phyloP scores from a whole-genome alignment of 257 asterid genomes.

The Solanum ossicruentum region DNA sequence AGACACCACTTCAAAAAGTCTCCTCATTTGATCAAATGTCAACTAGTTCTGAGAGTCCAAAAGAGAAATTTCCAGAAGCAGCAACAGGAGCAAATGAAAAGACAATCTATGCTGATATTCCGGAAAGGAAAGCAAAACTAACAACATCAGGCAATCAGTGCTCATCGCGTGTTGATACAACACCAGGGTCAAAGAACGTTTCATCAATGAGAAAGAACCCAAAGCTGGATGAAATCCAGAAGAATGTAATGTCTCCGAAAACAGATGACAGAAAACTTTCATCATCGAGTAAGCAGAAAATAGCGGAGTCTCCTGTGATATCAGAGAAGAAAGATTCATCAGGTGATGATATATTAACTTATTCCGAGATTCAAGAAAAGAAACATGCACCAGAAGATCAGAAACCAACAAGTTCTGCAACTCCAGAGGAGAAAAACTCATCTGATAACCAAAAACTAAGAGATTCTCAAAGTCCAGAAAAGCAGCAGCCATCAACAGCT shows the following conservation, averaged over 20 bases:
- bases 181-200: background rate
- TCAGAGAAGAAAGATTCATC: constrained; percentile 11
- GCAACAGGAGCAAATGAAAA: background rate
- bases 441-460: background rate
- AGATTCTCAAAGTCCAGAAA: background rate
- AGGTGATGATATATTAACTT: background rate
- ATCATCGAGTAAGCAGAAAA: constrained; percentile 14
- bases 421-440: background rate
- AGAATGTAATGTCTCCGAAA: constrained; percentile 3
- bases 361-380: background rate
- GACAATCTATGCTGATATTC: background rate
- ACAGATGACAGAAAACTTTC: constrained; percentile 19
- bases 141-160: background rate
- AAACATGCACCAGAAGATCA: background rate
- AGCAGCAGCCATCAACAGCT: background rate
- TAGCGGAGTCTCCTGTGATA: background rate
- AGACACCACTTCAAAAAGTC: constrained; percentile 28
- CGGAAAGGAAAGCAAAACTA: background rate
- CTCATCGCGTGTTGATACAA: constrained; percentile 3
- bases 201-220: background rate
- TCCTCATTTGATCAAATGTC: constrained; percentile 6
- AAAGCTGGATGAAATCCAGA: constrained; percentile 13
- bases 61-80: constrained; percentile 4
- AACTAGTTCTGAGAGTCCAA: constrained; percentile 10
- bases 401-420: background rate